Base-by-base conservation (phyloP, 306 rosid genomes). In the Comarum palustre region DNA sequence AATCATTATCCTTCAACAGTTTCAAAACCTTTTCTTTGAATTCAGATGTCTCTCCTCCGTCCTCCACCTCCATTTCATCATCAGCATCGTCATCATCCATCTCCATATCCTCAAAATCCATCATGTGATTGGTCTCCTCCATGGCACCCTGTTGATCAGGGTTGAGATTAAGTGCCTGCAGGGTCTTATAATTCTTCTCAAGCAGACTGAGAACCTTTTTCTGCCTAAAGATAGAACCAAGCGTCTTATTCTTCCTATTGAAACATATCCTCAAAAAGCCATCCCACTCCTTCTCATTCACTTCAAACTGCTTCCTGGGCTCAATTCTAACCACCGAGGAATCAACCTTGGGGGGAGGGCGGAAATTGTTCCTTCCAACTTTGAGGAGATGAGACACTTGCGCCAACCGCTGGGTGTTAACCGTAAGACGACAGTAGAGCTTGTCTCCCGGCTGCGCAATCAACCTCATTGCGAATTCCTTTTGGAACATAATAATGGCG, bases 391-490 rank as follows among this genome's bases (percentile, higher is more conserved):
- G 98, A 63, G 84, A 93, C 22, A 93, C 85, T 69, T 93, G 86
- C 16, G 98, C 82, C n/a, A 84, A 82, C 32, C 91, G 92, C 71
- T 89, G 96, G 6, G 97, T 89, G 74, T 94, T 94, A 52, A 91
- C 98, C 0, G 98, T 91, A 5, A 94, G 92, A 71, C 96, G 96
- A 32, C 98, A 91, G 78, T 94, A 94, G 41, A 91, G 91, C 77
- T 91, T 93, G 59, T 93, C 97, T 15, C 97, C 96, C 0, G 98
- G 98, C 83, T 87, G 98, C 46, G 97, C 98, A 25, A 93, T 92
- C 73, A 93, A 77, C 69, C 98, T 87, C 98, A 91, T 87, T 14
- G 98, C 96, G 39, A 93, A 93, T 74, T 93, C 98, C 76, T 96
- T 82, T 77, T 93, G 98, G 60, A 91, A 93, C 98, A 93, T 93